Base-by-base conservation (phyloP, 495 filamentous ascomycete genomes). In the Neurospora intermedia region DNA sequence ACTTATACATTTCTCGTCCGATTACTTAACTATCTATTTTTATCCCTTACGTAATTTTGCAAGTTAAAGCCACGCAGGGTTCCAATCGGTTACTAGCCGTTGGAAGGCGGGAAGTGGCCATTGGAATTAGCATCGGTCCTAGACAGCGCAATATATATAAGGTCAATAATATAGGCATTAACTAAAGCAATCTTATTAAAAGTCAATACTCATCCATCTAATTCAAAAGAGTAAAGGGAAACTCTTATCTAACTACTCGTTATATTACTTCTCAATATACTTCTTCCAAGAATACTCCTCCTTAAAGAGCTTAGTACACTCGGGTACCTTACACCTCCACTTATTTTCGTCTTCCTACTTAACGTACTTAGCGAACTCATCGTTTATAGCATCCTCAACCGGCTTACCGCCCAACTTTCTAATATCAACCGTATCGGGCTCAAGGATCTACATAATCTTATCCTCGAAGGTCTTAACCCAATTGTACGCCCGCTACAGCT, bases 381-480 rank as follows among this genome's bases (percentile, higher is more conserved):
- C 95, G 71, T 93, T 89, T 16, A 98, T 73, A 3, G 91, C 93
- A 76, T 97, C 93, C 6, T 97, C 92, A 5, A 93, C 83, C 4
- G 93, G 88, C 81, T 92, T 95, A 9, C 96, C 96, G 62, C 96
- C 96, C 35, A 99, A 88, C 81, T 97, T 98, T 69, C 84, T 83
- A 69, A 98, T 83, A 77, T 97, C 93, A 46, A 92, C 93, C 72
- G 89, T 89, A 40, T 97, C 92, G 7, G 95, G 95, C 78, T 98
- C 94, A 23, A 99, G 85, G 48, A 97, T 91, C 79, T 96, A 93
- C 79, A 93, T 84, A 70, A 98, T 86, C 84, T 98, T 99, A 75
- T 99, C 96, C 78, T 99, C 96, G 77, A 97, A 99, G 0, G 94
- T 97, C 83, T 91, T 95, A n/a, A 98, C 97, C 96, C 96, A 98